Evolutionary conservation across 495 filamentous ascomycete genomes (phyloP).

Genomic region (Tuber aestivum): DNA sequence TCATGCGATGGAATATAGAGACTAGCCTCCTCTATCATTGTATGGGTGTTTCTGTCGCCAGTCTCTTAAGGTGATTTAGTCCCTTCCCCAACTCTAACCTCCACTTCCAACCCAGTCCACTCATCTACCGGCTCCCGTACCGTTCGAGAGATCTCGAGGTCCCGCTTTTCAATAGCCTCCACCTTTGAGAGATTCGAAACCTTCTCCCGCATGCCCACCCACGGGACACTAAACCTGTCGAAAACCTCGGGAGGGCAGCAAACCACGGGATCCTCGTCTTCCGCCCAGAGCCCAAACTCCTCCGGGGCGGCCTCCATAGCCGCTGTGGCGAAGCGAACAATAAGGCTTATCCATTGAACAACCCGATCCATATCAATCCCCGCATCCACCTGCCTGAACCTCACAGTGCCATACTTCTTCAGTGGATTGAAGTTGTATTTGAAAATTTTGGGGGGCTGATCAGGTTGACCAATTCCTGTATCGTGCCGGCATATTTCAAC

Average conservation of each 20-base stretch:
- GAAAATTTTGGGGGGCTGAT: slow-evolving; percentile 34
- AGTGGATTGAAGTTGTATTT: slow-evolving; percentile 37
- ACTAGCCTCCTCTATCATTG: background rate
- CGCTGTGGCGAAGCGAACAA: slow-evolving; percentile 22
- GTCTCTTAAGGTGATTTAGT: no score
- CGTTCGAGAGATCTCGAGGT: no score
- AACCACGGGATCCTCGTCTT: slow-evolving; percentile 19
- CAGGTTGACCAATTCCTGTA: slow-evolving; percentile 25
- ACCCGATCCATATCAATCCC: slow-evolving; percentile 12
- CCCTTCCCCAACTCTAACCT: no score
- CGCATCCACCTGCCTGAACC: slow-evolving; percentile 37
- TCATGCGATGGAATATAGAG: background rate
- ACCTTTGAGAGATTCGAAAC: no score
- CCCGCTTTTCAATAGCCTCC: no score
- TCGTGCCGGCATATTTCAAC: slow-evolving; percentile 16
- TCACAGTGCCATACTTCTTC: slow-evolving; percentile 31
- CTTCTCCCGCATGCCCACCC: background rate
- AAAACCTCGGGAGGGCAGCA: slow-evolving; percentile 25
- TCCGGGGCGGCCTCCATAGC: slow-evolving; percentile 16
- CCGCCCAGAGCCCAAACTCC: slow-evolving; percentile 23
- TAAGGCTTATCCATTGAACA: slow-evolving; percentile 31
- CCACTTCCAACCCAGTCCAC: no score
- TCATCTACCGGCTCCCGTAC: no score
- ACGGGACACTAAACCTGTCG: slow-evolving; percentile 29
- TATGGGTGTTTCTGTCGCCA: no score